Conservation (phyloP, 2,329 filamentous ascomycete species). For the Sphaerulina populicola region DNA sequence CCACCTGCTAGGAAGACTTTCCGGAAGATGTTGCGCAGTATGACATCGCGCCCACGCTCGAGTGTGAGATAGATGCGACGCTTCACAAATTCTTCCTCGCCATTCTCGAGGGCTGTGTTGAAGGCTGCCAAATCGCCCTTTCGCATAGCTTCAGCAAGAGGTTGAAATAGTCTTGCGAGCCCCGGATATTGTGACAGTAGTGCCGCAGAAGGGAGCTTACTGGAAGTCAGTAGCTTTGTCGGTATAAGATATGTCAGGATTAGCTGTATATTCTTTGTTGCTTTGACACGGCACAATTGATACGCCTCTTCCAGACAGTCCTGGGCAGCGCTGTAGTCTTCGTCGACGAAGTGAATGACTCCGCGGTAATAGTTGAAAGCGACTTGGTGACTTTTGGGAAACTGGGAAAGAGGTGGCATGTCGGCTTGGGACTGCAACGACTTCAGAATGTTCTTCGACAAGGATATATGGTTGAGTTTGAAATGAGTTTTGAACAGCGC, state of each 20-base stretch:
- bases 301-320: conserved; percentile 72
- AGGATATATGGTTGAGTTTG: conserved; percentile 70
- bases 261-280: conserved; percentile 72
- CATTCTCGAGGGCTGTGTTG: conserved; percentile 67
- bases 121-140: conserved; percentile 75
- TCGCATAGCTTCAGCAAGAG: conserved; percentile 70
- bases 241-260: conserved; percentile 94
- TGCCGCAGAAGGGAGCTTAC: conserved; percentile 65
- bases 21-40: conserved; percentile 79
- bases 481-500: conserved; percentile 98
- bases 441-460: conserved; percentile 82
- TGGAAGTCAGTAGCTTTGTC: conserved; percentile 78
- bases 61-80: conserved; percentile 89
- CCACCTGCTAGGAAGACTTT: conserved; percentile 84
- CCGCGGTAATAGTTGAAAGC: conserved; percentile 96
- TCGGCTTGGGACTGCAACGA: conserved; percentile 65
- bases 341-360: conserved; percentile 86
- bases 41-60: conserved; percentile 84
- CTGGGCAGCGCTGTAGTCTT: conserved; percentile 81
- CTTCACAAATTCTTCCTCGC: conserved; percentile 89
- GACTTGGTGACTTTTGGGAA: conserved; percentile 82
- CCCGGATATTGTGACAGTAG: conserved; percentile 68
- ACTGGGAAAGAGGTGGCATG: conserved; percentile 68
- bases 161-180: conserved; percentile 68
- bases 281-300: conserved; percentile 64